Evolutionary conservation across 371 early-diverging fungal species (phyloP).

Genomic region (Rhizopus arrhizus): DNA sequence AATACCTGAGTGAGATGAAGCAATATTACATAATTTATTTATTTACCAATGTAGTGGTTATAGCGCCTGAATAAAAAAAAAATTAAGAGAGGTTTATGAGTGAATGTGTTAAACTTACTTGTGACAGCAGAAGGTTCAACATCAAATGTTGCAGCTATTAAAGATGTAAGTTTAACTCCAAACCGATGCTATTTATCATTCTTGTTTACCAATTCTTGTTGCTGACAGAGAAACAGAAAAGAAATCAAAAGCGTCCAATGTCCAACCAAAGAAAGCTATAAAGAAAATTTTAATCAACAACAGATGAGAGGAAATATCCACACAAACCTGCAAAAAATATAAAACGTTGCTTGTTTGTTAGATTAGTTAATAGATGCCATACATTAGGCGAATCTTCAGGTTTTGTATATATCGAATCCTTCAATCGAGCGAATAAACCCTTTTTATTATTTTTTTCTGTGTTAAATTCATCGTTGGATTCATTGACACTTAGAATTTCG

Average conservation of each 20-base stretch:
- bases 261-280: slow-evolving; percentile 72
- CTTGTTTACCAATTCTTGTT: slow-evolving; percentile 40
- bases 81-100: no score
- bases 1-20: not conserved
- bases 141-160: slow-evolving; percentile 56
- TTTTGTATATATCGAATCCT: slow-evolving; percentile 32
- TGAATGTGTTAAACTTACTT: slow-evolving; percentile 31
- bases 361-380: slow-evolving; percentile 39
- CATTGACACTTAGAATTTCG: not conserved
- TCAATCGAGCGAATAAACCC: slow-evolving; percentile 20
- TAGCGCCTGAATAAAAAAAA: slow-evolving; percentile 34
- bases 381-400: slow-evolving; percentile 38
- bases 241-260: slow-evolving; percentile 76
- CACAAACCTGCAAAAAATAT: slow-evolving; percentile 46
- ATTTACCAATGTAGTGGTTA: slow-evolving; percentile 46
- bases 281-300: not conserved
- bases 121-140: slow-evolving; percentile 59
- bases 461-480: not conserved
- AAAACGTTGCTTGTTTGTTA: slow-evolving; percentile 41
- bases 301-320: no score
- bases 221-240: slow-evolving; percentile 60
- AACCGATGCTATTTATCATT: not conserved
- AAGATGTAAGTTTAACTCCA: not conserved
- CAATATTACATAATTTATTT: slow-evolving; percentile 2
- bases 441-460: slow-evolving; percentile 6